Evolutionary conservation across 371 early-diverging fungal genomes (phyloP).

Genomic region (Saksenaea vasiformis): DNA sequence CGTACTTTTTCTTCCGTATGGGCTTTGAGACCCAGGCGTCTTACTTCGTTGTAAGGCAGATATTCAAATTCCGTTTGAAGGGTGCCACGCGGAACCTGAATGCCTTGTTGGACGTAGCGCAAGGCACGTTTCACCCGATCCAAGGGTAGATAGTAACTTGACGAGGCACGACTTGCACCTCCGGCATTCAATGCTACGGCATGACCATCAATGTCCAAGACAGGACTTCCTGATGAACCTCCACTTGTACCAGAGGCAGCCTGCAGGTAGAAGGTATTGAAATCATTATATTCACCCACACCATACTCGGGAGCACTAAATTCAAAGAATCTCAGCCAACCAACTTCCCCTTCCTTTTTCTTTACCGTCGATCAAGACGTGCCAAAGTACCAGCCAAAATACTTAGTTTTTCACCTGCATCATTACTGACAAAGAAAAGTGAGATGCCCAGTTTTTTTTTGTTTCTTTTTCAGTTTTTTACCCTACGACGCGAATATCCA

Average conservation of each 20-base stretch:
- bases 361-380: conserved; percentile 67
- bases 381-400: conserved; percentile 72
- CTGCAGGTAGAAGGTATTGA: conserved; percentile 73
- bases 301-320: conserved; percentile 73
- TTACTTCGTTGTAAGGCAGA: conserved; percentile 61
- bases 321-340: not conserved
- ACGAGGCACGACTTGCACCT: conserved; percentile 58
- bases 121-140: conserved; percentile 72
- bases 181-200: conserved; percentile 72
- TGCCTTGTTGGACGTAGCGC: conserved; percentile 55
- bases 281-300: conserved; percentile 69
- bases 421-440: conserved; percentile 8
- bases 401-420: conserved; percentile 31
- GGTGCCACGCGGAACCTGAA: conserved; percentile 73
- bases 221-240: conserved; percentile 70
- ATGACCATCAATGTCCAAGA: conserved; percentile 67
- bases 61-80: conserved; percentile 72
- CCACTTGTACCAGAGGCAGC: conserved; percentile 70
- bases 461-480: conserved; percentile 6
- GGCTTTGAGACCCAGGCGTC: conserved; percentile 60
- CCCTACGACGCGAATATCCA: conserved; percentile 84
- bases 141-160: conserved; percentile 59
- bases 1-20: conserved; percentile 69
- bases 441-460: not conserved
- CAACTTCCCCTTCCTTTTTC: not conserved